Conservation (phyloP, 108 stramenopile species). For the Nitzschia sp. region DNA sequence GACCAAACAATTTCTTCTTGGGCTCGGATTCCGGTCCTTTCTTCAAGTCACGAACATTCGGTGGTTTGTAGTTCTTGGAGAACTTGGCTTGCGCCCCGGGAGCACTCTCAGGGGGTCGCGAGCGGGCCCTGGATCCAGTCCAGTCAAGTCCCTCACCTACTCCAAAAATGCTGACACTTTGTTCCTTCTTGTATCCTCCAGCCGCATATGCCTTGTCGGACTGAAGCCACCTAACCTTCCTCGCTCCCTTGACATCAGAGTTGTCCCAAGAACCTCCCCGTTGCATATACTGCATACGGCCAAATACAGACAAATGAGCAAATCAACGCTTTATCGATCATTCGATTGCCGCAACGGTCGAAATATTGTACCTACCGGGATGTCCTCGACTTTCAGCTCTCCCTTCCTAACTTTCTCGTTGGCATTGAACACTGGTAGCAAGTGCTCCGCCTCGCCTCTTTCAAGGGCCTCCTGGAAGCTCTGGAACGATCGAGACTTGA, state of each 20-base stretch:
- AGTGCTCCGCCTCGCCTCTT: conserved; percentile 69
- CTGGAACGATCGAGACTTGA: conserved; percentile 78
- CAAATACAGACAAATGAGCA: not conserved
- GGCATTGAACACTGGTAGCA: conserved; percentile 73
- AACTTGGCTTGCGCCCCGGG: conserved; percentile 55
- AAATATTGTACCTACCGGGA: conserved; percentile 24
- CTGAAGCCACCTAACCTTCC: conserved; percentile 54
- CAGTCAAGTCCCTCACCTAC: conserved; percentile 78
- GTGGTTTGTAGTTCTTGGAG: conserved; percentile 80
- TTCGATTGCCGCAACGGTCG: too few relatives aligned
- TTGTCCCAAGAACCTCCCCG: conserved; percentile 76
- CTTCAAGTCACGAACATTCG: conserved; percentile 55
- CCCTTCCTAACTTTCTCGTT: conserved; percentile 61
- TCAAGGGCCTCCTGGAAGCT: conserved; percentile 83
- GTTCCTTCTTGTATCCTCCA: conserved; percentile 85
- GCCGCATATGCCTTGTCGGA: conserved; percentile 72
- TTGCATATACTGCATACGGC: conserved; percentile 78
- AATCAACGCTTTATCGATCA: too few relatives aligned
- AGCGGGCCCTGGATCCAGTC: conserved; percentile 55
- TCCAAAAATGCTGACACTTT: conserved; percentile 73
- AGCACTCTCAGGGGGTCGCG: conserved; percentile 43
- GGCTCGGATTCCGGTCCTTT: conserved; percentile 26
- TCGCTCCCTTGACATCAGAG: conserved; percentile 66
- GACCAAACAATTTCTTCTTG: conserved; percentile 68
- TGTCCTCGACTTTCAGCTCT: conserved; percentile 66